phyloP scores from a whole-genome alignment of 2,329 filamentous ascomycete species.

The Nemania diffusa region DNA sequence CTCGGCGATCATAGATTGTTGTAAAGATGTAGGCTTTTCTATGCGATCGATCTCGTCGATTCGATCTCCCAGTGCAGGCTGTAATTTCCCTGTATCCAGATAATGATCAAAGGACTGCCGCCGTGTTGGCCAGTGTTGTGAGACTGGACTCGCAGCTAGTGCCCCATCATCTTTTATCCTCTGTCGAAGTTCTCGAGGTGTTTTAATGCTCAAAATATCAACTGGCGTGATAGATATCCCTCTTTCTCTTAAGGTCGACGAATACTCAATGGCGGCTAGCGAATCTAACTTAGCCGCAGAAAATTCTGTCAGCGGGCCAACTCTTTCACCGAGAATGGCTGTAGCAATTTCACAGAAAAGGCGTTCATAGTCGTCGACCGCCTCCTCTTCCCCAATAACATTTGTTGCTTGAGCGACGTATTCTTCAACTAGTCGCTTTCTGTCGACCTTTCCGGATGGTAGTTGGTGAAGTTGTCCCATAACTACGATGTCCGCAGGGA shows the following conservation, averaged over 20 bases:
- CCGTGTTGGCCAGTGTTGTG: background rate
- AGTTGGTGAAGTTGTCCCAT: slow-evolving; percentile 75
- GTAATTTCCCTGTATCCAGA: slow-evolving; percentile 26
- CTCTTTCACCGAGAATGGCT: slow-evolving; percentile 42
- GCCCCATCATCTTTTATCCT: slow-evolving; percentile 8
- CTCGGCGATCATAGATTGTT: slow-evolving; percentile 83
- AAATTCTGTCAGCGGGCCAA: slow-evolving; percentile 48
- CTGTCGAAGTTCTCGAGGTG: slow-evolving; percentile 46
- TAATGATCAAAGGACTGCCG: background rate
- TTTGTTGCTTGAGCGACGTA: slow-evolving; percentile 51
- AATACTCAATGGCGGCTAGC: slow-evolving; percentile 60
- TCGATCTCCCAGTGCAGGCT: slow-evolving; percentile 30
- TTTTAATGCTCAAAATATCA: slow-evolving; percentile 68
- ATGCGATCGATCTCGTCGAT: slow-evolving; percentile 54
- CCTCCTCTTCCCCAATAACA: slow-evolving; percentile 29
- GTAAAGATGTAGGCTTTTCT: slow-evolving; percentile 76
- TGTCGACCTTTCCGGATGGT: slow-evolving; percentile 85
- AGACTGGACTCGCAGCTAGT: background rate
- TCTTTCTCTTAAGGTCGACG: slow-evolving; percentile 68
- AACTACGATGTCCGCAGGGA: slow-evolving; percentile 77
- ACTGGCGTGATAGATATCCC: slow-evolving; percentile 68
- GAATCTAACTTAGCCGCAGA: slow-evolving; percentile 55
- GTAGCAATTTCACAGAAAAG: slow-evolving; percentile 49
- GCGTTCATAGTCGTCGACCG: slow-evolving; percentile 49
- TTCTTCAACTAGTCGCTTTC: slow-evolving; percentile 67